Conservation (phyloP, 306 rosid species). For the Vigna reflexopilosa region DNA sequence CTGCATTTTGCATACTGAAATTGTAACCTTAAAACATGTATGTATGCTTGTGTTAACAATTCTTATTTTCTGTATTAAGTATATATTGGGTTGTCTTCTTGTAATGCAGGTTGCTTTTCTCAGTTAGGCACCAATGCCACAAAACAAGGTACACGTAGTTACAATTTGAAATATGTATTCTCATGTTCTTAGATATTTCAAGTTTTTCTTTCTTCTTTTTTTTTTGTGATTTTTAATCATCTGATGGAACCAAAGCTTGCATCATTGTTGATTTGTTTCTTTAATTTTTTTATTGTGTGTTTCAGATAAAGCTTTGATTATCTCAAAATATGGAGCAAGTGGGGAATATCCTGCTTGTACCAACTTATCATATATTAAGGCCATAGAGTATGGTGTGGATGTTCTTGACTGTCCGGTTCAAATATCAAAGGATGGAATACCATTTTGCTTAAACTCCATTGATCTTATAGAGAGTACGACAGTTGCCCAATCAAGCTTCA, state of each 20-base stretch:
- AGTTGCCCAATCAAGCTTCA: slow-evolving; percentile 59
- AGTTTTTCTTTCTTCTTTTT: slow-evolving; percentile 7
- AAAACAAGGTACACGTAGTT: slow-evolving; percentile 56
- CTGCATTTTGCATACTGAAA: not conserved
- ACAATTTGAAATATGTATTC: slow-evolving; percentile 2
- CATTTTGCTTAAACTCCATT: slow-evolving; percentile 74
- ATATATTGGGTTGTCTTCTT: slow-evolving; percentile 38
- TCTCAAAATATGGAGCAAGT: slow-evolving; percentile 87
- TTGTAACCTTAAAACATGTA: not conserved
- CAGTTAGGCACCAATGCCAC: slow-evolving; percentile 62
- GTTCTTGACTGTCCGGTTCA: slow-evolving; percentile 93
- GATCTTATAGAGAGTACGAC: slow-evolving; percentile 79
- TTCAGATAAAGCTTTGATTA: slow-evolving; percentile 70
- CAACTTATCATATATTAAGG: slow-evolving; percentile 62
- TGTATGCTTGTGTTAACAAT: not conserved
- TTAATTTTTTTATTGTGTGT: slow-evolving; percentile 27
- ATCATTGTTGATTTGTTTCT: slow-evolving; percentile 46
- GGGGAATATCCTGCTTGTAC: slow-evolving; percentile 88
- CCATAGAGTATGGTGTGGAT: slow-evolving; percentile 80
- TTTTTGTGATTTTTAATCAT: not conserved
- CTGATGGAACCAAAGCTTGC: not conserved
- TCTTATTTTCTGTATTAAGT: slow-evolving; percentile 31
- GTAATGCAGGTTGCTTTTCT: slow-evolving; percentile 81
- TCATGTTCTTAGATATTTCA: slow-evolving; percentile 36
- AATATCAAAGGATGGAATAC: slow-evolving; percentile 76